Evolutionary conservation across 352 stramenopile species (phyloP), one percentile per base, ranked within the genome.

Genomic region (Phytophthora hybrid): DNA sequence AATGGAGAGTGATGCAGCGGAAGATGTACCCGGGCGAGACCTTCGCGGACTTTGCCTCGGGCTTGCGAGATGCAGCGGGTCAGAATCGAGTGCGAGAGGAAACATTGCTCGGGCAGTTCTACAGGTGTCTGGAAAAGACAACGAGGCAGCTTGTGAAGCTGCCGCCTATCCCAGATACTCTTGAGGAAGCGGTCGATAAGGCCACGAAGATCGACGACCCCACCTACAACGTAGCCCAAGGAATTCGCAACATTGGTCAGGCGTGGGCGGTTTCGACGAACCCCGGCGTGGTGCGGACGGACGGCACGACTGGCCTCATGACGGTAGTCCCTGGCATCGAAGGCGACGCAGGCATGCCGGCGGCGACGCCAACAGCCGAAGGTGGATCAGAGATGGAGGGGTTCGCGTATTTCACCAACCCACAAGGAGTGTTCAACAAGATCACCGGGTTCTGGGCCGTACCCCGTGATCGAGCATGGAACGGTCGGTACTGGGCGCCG

Each of bases 1-100:
- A 69, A 19, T 62, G 53, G 39, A 13, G 52, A 5, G 62, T 69
- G 14, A 39, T 37, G 13, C 26, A 46, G 18, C 62, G 47, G 14
- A 11, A 21, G 1, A 23, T 56, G 39, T 23, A 47, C 32, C 52
- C 37, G 52, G 39, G 5, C 7, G 53, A 69, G 29, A 51, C 51
- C 1, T 58, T 53, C 47, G 52, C 62, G 0, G 62, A 69, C 62
- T 69, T 69, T 26, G 52, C 53, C 1, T 53, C 41, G 1, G 62
- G 53, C 2, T 31, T 69, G 5, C 34, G 37, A 0, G 26, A 57
- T 9, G 39, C 39, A 1, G n/a, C 32, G 0, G 62, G 53, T 1
- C 18, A 10, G 9, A 62, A 69, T n/a, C 0, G 13, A 4, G 39
- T 63, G 0, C 34, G 32, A 2, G 62, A 63, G n/a, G 5, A 29